Percentiles rank a stretch among this genome's conserved stretches.
Evolutionary conservation across 768 basidiomycete species (phyloP).

Genomic region (Flagelloscypha sp.): DNA sequence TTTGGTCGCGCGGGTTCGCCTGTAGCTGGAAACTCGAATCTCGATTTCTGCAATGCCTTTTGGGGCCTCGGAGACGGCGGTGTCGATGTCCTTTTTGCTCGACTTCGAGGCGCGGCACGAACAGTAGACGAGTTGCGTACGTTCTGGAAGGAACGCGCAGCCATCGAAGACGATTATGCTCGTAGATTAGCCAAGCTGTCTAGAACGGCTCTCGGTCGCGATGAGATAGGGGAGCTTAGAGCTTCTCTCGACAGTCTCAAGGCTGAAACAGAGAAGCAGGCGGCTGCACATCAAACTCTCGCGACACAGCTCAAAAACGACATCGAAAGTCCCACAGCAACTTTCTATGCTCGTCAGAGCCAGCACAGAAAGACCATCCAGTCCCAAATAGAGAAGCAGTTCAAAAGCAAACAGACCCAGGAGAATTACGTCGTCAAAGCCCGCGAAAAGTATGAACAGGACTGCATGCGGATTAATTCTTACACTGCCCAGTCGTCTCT

Average conservation of each 20-base stretch:
- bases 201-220: constrained; percentile 68
- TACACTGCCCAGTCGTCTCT: constrained; percentile 88
- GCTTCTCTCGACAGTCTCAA: constrained; percentile 73
- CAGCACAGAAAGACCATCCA: constrained; percentile 72
- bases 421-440: constrained; percentile 83
- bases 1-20: constrained; percentile 49
- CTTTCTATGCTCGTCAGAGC: constrained; percentile 57
- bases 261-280: constrained; percentile 78
- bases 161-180: constrained; percentile 94
- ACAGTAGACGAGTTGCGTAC: constrained; percentile 82
- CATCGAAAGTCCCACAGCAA: constrained; percentile 55
- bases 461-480: constrained; percentile 89
- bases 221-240: constrained; percentile 92
- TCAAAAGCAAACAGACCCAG: constrained; percentile 82
- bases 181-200: constrained; percentile 75
- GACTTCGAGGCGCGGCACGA: constrained; percentile 77
- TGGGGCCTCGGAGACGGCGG: constrained; percentile 87
- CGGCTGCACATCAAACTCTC: constrained; percentile 61
- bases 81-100: constrained; percentile 83
- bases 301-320: constrained; percentile 69
- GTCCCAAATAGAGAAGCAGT: constrained; percentile 76
- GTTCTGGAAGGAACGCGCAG: constrained; percentile 90
- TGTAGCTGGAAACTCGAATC: constrained; percentile 23
- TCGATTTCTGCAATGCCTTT: constrained; percentile 94
- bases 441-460: constrained; percentile 86